Evolutionary conservation across 257 asterid genomes (phyloP).

Genomic region (Parsonsia alboflavescens): DNA sequence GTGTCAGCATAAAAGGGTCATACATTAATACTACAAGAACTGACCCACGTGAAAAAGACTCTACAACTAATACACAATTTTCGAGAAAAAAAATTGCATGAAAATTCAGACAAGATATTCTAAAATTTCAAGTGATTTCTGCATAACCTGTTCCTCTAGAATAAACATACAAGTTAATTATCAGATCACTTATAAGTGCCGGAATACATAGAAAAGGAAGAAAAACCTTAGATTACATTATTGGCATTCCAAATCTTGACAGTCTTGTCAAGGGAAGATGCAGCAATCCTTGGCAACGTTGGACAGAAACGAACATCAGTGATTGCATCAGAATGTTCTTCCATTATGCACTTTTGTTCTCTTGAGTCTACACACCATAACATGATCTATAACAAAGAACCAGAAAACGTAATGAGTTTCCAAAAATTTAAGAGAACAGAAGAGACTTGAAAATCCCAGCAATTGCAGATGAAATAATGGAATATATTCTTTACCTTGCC

Average conservation of each 20-base stretch:
- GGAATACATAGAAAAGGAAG: background rate
- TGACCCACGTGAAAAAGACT: background rate
- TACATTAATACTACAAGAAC: background rate
- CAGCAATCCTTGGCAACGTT: constrained; percentile 26
- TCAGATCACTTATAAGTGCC: background rate
- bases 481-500: too few species aligned
- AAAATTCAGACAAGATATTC: constrained; percentile 6
- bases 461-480: too few species aligned
- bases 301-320: constrained; percentile 35
- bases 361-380: constrained; percentile 29
- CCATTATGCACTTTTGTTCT: constrained; percentile 17
- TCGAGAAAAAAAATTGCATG: background rate
- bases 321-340: constrained; percentile 26
- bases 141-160: background rate
- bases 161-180: background rate
- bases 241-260: constrained; percentile 34
- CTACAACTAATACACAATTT: background rate
- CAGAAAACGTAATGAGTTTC: background rate
- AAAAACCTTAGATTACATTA: constrained; percentile 20
- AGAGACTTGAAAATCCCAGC: too few species aligned
- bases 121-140: background rate
- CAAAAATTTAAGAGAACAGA: background rate
- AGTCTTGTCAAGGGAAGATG: constrained; percentile 31
- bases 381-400: constrained; percentile 21
- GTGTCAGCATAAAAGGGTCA: background rate